A percentile compares a stretch with the other conserved stretches of the same genome.
Evolutionary conservation across 306 rosid species (phyloP).

Genomic region (Cucurbita argyrosperma): DNA sequence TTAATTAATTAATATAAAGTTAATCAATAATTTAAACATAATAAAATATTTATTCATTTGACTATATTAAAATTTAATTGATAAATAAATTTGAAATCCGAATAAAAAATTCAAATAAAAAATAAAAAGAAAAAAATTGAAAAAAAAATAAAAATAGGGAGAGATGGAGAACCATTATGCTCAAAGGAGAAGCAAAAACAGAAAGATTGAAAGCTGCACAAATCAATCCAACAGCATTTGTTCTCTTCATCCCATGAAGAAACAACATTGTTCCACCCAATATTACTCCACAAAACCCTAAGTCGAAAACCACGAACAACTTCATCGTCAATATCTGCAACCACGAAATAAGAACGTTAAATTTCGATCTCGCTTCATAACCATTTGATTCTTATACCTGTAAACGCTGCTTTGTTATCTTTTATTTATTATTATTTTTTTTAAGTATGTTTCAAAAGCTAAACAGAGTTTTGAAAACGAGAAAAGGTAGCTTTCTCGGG

Average conservation of each 20-base stretch:
- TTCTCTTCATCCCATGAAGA: constrained; percentile 16
- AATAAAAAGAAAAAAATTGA: neutral
- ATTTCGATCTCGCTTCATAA: too few species aligned
- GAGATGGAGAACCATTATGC: constrained; percentile 35
- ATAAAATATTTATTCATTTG: too few species aligned
- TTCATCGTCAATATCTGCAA: constrained; percentile 30
- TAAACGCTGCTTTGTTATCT: too few species aligned
- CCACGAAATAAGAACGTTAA: too few species aligned
- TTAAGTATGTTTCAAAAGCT: too few species aligned
- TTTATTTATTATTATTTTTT: too few species aligned
- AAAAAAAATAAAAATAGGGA: neutral
- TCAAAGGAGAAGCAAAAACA: constrained; percentile 61
- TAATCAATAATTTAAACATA: too few species aligned
- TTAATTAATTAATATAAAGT: too few species aligned
- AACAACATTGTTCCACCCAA: constrained; percentile 13
- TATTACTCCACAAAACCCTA: constrained; percentile 25
- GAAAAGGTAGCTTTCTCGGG: too few species aligned
- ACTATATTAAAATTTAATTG: too few species aligned
- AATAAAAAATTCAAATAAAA: neutral
- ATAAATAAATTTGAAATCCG: neutral
- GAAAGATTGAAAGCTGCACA: constrained; percentile 49
- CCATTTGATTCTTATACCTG: too few species aligned
- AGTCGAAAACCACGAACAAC: constrained; percentile 12
- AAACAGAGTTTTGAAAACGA: too few species aligned
- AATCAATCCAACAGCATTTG: constrained; percentile 35